Evolutionary conservation across 2,329 filamentous ascomycete genomes (phyloP), one percentile per base, ranked within the genome.

Genomic region (Exophiala calicioides): DNA sequence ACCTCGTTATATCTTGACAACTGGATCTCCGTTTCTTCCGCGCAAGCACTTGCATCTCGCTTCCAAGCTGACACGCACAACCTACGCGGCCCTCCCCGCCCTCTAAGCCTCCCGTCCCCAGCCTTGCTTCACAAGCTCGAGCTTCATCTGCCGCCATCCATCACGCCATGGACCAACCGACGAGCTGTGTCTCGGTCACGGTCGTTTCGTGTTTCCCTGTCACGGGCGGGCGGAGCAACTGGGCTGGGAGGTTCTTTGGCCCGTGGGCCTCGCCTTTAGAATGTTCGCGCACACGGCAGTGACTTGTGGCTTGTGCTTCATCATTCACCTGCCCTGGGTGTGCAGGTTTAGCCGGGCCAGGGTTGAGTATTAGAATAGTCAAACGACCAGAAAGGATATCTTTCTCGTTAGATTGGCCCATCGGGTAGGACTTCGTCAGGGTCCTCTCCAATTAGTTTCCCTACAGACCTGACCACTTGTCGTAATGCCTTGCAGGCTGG

Each of bases 401-500:
- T 29, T 27, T 13, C 12, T 13, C 29, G 5, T 35, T 31, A 56
- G 40, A 52, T 45, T 15, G 47, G 57, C 61, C 59, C 62, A 39
- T 68, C 65, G 1, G 68, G 68, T 6, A 71, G 60, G 24, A 72
- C 72, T 38, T 74, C 68, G 37, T 79, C 68, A n/a, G 76, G 70
- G 55, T 84, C 74, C 46, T 86, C 69, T 3, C 83, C 84, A 54
- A 89, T 73, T 64, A 86, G 74, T 56, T 74, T 71, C 13, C 81
- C 82, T 39, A 96, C 76, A 36, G 80, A 79, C 60, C 79, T 81
- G 26, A 98, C 90, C 7, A 98, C 90, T 26, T 76, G 75, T 69
- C 82, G 85, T 51, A 98, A 80, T 3, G 91, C 90, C 58, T 78
- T 74, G 62, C 89, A 95, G 1, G 93, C 90, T 24, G 93, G 91